Evolutionary conservation across 768 basidiomycete genomes (phyloP).

Genomic region (Suillus spraguei): DNA sequence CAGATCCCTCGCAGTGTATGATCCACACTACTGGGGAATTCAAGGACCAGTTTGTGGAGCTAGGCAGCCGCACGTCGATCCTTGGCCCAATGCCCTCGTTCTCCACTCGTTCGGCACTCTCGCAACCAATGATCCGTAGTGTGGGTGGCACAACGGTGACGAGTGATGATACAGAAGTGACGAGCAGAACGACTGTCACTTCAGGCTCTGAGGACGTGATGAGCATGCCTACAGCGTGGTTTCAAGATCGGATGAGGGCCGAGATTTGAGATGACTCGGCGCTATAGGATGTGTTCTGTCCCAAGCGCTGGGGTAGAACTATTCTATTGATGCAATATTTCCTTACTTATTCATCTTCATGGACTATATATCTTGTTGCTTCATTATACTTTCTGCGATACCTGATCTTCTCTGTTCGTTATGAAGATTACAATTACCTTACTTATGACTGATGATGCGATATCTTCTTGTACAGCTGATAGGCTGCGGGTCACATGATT

Average conservation of each 20-base stretch:
- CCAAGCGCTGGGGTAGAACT: conserved; percentile 6
- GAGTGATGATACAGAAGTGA: conserved; percentile 33
- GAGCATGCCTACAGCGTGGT: background rate
- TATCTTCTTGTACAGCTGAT: background rate
- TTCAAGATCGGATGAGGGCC: background rate
- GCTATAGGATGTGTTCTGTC: background rate
- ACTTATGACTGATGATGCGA: conserved; percentile 9
- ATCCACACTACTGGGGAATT: conserved; percentile 6
- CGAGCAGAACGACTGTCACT: conserved; percentile 25
- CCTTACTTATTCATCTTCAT: background rate
- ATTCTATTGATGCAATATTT: conserved; percentile 1
- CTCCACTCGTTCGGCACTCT: conserved; percentile 22
- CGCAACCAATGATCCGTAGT: conserved; percentile 34
- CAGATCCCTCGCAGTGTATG: conserved; percentile 17
- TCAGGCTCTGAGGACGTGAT: conserved; percentile 7
- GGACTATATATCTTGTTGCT: background rate
- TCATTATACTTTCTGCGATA: conserved; percentile 7
- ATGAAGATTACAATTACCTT: background rate
- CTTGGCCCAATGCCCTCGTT: conserved; percentile 38
- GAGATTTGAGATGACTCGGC: conserved; percentile 1
- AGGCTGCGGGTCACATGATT: no score
- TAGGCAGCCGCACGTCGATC: conserved; percentile 27
- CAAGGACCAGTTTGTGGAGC: conserved; percentile 5
- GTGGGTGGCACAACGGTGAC: conserved; percentile 30
- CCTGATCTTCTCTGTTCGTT: conserved; percentile 2